Percentiles rank a stretch among this genome's conserved stretches.
These are phyloP conservation scores for Trichoderma guizhouense DNA, from an alignment of 2,329 filamentous ascomycete genomes.

Conservation along the genomic window DNA sequence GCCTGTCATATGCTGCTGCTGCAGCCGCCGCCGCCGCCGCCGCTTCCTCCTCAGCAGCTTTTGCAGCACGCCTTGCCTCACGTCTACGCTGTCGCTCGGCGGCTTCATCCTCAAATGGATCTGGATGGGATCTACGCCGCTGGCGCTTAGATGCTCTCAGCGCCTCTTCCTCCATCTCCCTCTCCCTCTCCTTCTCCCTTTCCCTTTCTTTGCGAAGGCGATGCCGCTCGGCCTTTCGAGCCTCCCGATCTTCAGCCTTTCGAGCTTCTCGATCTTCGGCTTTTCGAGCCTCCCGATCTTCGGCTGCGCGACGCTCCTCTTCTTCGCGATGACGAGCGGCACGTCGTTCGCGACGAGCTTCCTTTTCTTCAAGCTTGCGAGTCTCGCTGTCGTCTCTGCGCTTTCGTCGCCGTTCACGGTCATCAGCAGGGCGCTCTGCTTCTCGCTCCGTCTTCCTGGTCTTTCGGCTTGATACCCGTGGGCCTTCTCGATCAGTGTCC, in stretches of 20 bases:
- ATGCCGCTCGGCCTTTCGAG: conserved; percentile 42
- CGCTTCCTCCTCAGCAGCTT: conserved; percentile 39
- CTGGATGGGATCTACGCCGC: conserved; percentile 46
- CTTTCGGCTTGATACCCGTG: conserved; percentile 59
- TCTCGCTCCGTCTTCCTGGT: conserved; percentile 53
- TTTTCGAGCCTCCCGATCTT: conserved; percentile 32
- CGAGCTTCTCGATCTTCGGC: conserved; percentile 46
- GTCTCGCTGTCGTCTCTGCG: conserved; percentile 58
- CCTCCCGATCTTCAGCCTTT: conserved; percentile 37
- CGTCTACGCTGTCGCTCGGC: conserved; percentile 53
- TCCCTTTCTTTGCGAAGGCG: conserved; percentile 49
- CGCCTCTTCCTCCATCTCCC: conserved; percentile 44
- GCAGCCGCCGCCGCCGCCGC: conserved; percentile 18
- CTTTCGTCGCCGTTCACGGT: conserved; percentile 52
- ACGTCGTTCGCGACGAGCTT: conserved; percentile 54
- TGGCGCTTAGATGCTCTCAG: conserved; percentile 46
- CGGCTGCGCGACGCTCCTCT: conserved; percentile 46
- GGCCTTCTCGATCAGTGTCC: conserved; percentile 56
- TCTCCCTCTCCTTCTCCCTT: conserved; percentile 31
- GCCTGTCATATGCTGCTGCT: conserved; percentile 29
- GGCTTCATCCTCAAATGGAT: conserved; percentile 47
- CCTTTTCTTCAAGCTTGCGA: conserved; percentile 53
- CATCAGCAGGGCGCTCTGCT: conserved; percentile 49
- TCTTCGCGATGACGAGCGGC: conserved; percentile 48
- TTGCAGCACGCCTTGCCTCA: conserved; percentile 48